Evolutionary conservation across 1,284 basidiomycete species (phyloP), one percentile per base, ranked within the genome.

Genomic region (Melampsora larici-populina): DNA sequence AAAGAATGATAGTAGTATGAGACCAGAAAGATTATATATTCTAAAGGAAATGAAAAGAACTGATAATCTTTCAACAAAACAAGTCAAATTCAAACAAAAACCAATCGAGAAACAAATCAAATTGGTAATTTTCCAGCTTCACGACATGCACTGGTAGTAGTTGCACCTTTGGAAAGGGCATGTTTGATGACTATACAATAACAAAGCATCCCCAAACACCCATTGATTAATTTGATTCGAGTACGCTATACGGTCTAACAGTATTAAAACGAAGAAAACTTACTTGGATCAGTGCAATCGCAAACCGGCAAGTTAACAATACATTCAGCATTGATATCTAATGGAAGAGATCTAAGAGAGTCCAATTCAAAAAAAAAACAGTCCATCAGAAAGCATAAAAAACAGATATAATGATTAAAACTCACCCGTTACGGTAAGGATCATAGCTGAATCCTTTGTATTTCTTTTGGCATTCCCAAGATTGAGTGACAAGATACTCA

Each of bases 401-500:
- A 13, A 26, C 26, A 40, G 2, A 69, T 60, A n/a, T 21, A 29
- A 5, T 3, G 24, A 74, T 4, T 72, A 1, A 58, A 18, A 26
- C 75, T 70, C 29, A 70, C 75, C 58, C 67, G 36, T 77, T 77
- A 8, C 43, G 67, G 31, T 77, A 77, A 51, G 75, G 75, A 77
- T 77, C 75, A 31, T 70, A 77, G 46, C 49, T 55, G 62, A 70
- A 77, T 46, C 55, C 31, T 70, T 70, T 64, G 68, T 77, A 70
- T 40, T 70, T 69, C 60, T 77, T 58, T 60, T 63, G 68, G 48
- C 75, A 77, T n/a, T 77, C 68, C 66, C 60, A 77, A 29, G 75
- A 77, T 65, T 77, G 75, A 63, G 55, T 77, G 1, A 77, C 75
- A 49, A 77, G 55, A 70, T 77, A 77, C 63, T 77, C 75, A 46